Conservation (phyloP, 352 stramenopile species). For the Phytophthora ramorum region DNA sequence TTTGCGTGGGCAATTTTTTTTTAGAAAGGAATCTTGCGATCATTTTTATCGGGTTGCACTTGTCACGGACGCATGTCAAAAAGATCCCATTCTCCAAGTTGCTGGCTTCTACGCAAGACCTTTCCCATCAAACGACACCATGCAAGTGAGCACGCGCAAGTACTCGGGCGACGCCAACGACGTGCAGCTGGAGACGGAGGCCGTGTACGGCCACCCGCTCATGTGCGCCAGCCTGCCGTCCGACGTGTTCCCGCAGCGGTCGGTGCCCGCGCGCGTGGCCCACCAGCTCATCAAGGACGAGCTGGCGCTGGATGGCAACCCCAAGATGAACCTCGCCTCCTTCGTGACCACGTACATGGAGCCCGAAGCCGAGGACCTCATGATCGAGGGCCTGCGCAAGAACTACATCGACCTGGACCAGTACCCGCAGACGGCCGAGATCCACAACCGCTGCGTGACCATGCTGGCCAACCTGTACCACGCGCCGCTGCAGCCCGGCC, state of each 20-base stretch:
- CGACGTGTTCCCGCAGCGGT: constrained; percentile 65
- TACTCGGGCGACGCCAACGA: constrained; percentile 37
- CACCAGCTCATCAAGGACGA: constrained; percentile 92
- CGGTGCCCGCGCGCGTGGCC: constrained; percentile 81
- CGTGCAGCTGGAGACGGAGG: constrained; percentile 51
- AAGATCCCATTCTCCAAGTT: constrained; percentile 48
- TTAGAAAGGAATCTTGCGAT: neutral
- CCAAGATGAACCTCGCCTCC: constrained; percentile 92
- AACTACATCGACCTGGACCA: constrained; percentile 95
- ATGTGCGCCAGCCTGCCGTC: constrained; percentile 73
- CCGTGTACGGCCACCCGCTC: constrained; percentile 85
- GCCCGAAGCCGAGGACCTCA: constrained; percentile 90
- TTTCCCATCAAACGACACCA: constrained; percentile 4
- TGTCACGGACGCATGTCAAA: constrained; percentile 5
- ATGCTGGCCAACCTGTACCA: constrained; percentile 94
- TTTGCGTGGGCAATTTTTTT: neutral
- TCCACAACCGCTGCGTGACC: constrained; percentile 94
- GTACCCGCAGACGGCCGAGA: constrained; percentile 93
- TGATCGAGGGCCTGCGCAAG: constrained; percentile 88
- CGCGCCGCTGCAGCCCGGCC: constrained; percentile 61
- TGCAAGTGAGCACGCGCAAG: constrained; percentile 55
- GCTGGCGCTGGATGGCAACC: constrained; percentile 89
- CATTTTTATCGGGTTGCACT: constrained; percentile 3
- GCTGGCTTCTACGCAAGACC: constrained; percentile 15
- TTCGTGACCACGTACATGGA: constrained; percentile 95